Conservation (phyloP, 169 alveolate species). For the Plasmodium gonderi region DNA sequence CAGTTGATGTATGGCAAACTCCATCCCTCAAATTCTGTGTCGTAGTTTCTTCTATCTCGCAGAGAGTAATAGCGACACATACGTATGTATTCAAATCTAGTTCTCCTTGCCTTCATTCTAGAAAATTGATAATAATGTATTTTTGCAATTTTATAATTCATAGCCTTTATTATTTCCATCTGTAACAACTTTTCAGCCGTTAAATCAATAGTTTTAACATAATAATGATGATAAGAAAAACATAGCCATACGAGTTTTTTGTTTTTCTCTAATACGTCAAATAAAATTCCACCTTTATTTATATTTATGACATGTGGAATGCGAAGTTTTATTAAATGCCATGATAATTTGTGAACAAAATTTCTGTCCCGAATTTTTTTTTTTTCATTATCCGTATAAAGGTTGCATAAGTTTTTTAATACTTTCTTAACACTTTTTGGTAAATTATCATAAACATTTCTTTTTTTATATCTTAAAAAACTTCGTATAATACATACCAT, state of each 20-base stretch:
- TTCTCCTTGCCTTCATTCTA: constrained; percentile 81
- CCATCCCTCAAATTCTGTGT: constrained; percentile 83
- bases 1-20: constrained; percentile 84
- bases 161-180: constrained; percentile 75
- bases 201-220: constrained; percentile 80
- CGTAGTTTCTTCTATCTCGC: constrained; percentile 81
- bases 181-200: constrained; percentile 78
- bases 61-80: constrained; percentile 85
- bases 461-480: constrained; percentile 44
- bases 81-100: constrained; percentile 82
- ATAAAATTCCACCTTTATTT: constrained; percentile 77
- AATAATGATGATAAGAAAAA: constrained; percentile 84
- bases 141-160: constrained; percentile 79
- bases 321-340: constrained; percentile 80
- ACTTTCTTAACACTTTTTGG: constrained; percentile 30
- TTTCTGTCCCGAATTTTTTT: constrained; percentile 31
- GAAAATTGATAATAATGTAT: constrained; percentile 86
- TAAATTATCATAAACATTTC: constrained; percentile 25
- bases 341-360: constrained; percentile 74
- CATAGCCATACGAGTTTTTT: constrained; percentile 84
- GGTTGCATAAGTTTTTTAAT: constrained; percentile 10
- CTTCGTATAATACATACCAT: constrained; percentile 31
- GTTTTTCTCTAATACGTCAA: constrained; percentile 81
- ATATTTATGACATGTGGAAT: constrained; percentile 76
- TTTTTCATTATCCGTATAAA: constrained; percentile 2